Conservation (phyloP, 1,139 yeast species). For the Petasospora fabianii region DNA sequence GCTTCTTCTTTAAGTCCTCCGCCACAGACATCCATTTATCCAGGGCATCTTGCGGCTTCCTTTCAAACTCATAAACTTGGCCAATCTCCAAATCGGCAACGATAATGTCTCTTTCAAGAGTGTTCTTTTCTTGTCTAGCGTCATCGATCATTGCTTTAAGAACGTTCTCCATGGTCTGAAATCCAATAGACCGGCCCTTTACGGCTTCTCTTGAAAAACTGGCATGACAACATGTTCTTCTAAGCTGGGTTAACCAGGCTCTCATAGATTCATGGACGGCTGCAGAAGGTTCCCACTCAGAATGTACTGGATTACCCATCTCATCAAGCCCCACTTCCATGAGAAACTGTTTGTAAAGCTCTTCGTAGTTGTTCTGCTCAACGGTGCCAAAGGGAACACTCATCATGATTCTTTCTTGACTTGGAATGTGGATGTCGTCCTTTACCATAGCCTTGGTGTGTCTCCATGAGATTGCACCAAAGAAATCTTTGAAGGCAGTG, state of each 20-base stretch:
- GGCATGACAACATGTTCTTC: conserved; percentile 86
- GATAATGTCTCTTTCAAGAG: conserved; percentile 46
- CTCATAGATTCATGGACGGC: conserved; percentile 46
- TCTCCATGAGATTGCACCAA: conserved; percentile 55
- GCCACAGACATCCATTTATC: conserved; percentile 39
- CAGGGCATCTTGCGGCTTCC: conserved; percentile 49
- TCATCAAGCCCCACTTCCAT: conserved; percentile 54
- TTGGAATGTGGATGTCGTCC: conserved; percentile 71
- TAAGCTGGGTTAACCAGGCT: conserved; percentile 60
- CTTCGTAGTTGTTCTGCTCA: conserved; percentile 79
- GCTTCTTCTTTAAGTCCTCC: conserved; percentile 24
- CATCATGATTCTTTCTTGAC: conserved; percentile 65
- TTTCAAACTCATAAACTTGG: conserved; percentile 53
- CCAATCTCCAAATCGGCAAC: conserved; percentile 51
- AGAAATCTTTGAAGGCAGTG: conserved; percentile 46
- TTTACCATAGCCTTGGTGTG: conserved; percentile 85
- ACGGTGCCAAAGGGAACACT: conserved; percentile 74
- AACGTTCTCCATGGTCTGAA: conserved; percentile 66
- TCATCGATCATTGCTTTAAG: conserved; percentile 57
- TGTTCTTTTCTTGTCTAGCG: conserved; percentile 46
- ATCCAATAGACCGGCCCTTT: conserved; percentile 10
- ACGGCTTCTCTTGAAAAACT: conserved; percentile 10
- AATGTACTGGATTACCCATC: conserved; percentile 50
- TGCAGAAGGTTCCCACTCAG: conserved; percentile 49
- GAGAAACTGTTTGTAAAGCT: conserved; percentile 57